Percentiles rank a stretch among this genome's conserved stretches.
phyloP scores from a whole-genome alignment of 345 rosid genomes.

The Dimocarpus longan region DNA sequence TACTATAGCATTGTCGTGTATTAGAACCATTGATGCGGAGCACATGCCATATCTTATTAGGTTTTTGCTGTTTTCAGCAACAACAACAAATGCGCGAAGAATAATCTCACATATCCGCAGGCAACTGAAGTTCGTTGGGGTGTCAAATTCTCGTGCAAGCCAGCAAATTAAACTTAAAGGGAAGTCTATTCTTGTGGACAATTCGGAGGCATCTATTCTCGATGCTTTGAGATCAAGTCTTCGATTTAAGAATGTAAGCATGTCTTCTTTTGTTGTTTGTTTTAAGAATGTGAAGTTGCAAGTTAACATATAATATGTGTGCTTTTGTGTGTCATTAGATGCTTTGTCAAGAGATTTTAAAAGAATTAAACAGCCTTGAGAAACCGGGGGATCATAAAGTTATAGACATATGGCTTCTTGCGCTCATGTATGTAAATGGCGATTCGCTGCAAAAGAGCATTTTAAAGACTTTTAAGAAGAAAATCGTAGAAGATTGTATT shows the following conservation, averaged over 20 bases:
- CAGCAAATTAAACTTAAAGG: conserved; percentile 64
- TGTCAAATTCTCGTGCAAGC: conserved; percentile 40
- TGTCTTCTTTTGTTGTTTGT: background rate
- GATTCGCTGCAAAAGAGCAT: conserved; percentile 56
- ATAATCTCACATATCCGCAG: conserved; percentile 70
- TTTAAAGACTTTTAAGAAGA: conserved; percentile 71
- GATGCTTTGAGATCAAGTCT: conserved; percentile 79
- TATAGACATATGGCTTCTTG: conserved; percentile 80
- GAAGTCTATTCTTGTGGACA: conserved; percentile 43
- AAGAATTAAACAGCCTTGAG: conserved; percentile 61
- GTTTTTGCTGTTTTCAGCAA: conserved; percentile 78
- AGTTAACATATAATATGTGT: background rate
- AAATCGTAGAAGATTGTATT: conserved; percentile 67
- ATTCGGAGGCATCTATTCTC: conserved; percentile 66
- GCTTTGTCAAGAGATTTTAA: conserved; percentile 78
- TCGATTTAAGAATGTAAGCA: conserved; percentile 73
- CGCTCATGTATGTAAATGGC: conserved; percentile 65
- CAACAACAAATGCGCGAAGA: conserved; percentile 62
- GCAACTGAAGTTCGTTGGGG: conserved; percentile 67
- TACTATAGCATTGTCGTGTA: conserved; percentile 72
- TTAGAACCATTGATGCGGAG: conserved; percentile 70
- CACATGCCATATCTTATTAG: conserved; percentile 75
- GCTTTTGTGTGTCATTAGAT: conserved; percentile 38
- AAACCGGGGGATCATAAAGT: conserved; percentile 75
- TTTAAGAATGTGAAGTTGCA: conserved; percentile 17